Evolutionary conservation across 2,329 filamentous ascomycete species (phyloP).

Genomic region (Monosporascus sp.): DNA sequence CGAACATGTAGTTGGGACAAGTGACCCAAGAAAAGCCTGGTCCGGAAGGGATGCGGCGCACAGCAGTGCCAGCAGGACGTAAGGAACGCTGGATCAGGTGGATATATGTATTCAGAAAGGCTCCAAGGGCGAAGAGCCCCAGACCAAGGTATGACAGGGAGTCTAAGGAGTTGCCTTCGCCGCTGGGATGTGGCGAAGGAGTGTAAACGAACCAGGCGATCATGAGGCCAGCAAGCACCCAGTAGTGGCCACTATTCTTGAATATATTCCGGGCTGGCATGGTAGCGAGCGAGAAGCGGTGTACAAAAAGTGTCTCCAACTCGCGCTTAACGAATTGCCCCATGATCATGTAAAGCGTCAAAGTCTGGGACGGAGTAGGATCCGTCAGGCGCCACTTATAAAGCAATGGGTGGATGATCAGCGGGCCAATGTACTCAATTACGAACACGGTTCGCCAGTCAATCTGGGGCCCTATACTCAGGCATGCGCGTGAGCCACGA

Average conservation of each 20-base stretch:
- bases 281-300: conserved; percentile 67
- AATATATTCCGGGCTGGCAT: conserved; percentile 68
- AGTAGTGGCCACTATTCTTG: conserved; percentile 70
- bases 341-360: conserved; percentile 1
- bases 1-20: conserved; percentile 72
- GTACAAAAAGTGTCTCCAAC: conserved; percentile 66
- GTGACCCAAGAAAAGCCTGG: conserved; percentile 64
- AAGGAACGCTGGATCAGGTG: conserved; percentile 58
- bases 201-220: conserved; percentile 64
- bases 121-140: conserved; percentile 50
- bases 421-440: conserved; percentile 1
- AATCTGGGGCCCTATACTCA: not conserved
- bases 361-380: not conserved
- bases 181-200: not conserved
- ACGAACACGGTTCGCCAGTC: conserved; percentile 1
- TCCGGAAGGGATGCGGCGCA: conserved; percentile 62
- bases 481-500: no score
- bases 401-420: not conserved
- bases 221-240: conserved; percentile 60
- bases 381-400: not conserved
- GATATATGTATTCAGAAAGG: conserved; percentile 58
- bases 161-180: not conserved
- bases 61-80: conserved; percentile 56
- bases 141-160: not conserved
- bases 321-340: conserved; percentile 68